These are phyloP conservation scores for Thoreauomyces humboldtii DNA, from an alignment of 192 early-diverging fungal species.

Conservation along the genomic window DNA sequence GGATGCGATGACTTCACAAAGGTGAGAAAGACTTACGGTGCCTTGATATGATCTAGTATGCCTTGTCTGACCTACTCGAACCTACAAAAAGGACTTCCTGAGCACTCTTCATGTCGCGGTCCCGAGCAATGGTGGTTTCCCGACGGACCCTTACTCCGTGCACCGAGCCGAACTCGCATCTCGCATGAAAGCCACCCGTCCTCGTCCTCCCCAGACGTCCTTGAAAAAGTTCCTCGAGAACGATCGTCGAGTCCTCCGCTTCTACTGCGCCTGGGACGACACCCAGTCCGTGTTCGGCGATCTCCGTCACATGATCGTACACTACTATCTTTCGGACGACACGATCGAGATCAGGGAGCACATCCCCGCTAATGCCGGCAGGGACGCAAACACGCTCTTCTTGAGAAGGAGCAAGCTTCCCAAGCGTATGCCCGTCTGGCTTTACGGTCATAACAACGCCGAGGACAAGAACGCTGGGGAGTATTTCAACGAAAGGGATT, in stretches of 20 bases:
- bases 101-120: constrained; percentile 27
- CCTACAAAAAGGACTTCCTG: constrained; percentile 39
- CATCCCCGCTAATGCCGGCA: constrained; percentile 52
- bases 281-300: constrained; percentile 54
- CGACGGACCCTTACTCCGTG: constrained; percentile 52
- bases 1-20: constrained; percentile 61
- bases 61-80: too few relatives aligned
- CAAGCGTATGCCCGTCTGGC: constrained; percentile 34
- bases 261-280: constrained; percentile 68
- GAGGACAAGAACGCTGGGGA: constrained; percentile 30
- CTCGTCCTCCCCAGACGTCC: constrained; percentile 38
- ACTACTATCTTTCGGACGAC: constrained; percentile 63
- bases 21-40: too few relatives aligned
- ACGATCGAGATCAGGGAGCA: constrained; percentile 58
- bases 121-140: constrained; percentile 40
- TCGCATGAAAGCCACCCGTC: constrained; percentile 50
- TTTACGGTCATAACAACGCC: constrained; percentile 24
- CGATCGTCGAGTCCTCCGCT: constrained; percentile 60
- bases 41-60: too few relatives aligned
- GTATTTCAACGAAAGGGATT: constrained; percentile 52
- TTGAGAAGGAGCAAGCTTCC: constrained; percentile 50
- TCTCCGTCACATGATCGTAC: constrained; percentile 57
- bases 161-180: constrained; percentile 44
- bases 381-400: constrained; percentile 55
- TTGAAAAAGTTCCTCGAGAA: constrained; percentile 62